Percentiles rank a stretch among this genome's conserved stretches.
Evolutionary conservation across 2,329 filamentous ascomycete species (phyloP).

Genomic region (Xylariaceae sp.): DNA sequence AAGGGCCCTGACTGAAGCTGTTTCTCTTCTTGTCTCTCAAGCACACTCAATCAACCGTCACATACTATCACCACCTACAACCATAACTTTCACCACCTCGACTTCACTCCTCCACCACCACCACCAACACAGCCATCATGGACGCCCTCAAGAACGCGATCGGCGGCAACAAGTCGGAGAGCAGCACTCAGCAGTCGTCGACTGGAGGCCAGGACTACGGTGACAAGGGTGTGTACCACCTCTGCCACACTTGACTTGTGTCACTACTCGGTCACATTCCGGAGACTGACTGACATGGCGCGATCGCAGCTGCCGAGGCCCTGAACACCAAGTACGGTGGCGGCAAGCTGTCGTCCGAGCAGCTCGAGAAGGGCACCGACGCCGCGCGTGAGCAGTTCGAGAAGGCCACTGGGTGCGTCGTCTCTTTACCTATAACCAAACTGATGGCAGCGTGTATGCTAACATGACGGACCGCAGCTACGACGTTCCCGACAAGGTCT

Average conservation of each 20-base stretch:
- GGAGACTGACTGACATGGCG: constrained; percentile 1
- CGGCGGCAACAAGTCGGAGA: constrained; percentile 9
- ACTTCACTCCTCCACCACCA: no score
- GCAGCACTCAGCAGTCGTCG: constrained; percentile 3
- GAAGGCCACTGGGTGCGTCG: constrained; percentile 30
- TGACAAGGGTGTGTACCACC: constrained; percentile 22
- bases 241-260: no score
- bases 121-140: no score
- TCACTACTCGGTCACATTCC: neutral
- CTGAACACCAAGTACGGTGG: constrained; percentile 17
- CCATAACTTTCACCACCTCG: no score
- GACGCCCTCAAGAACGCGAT: constrained; percentile 24
- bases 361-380: constrained; percentile 24
- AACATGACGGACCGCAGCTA: constrained; percentile 26
- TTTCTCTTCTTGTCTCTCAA: no score
- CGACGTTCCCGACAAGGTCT: constrained; percentile 27
- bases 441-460: no score
- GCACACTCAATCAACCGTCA: no score
- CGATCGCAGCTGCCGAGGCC: constrained; percentile 14
- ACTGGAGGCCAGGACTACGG: constrained; percentile 24
- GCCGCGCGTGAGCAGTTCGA: constrained; percentile 26
- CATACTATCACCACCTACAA: no score
- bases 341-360: constrained; percentile 8
- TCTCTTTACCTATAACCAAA: no score
- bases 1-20: no score